These are phyloP conservation scores for Trichoderma sp. DNA, from an alignment of 2,329 filamentous ascomycete genomes.

Conservation along the genomic window DNA sequence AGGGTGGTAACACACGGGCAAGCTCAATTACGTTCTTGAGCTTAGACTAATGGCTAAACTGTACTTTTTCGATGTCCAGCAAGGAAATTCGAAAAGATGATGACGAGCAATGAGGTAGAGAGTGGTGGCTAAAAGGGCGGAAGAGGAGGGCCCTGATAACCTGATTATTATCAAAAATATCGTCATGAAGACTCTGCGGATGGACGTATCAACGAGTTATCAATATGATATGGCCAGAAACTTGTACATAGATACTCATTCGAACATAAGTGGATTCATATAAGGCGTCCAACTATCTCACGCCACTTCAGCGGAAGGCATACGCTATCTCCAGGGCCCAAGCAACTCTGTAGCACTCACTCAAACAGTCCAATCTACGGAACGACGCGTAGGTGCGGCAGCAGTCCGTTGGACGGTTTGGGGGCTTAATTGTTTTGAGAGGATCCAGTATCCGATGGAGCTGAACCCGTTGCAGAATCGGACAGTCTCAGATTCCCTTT, in stretches of 20 bases:
- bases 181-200: not conserved
- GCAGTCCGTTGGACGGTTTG: slow-evolving; percentile 1
- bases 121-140: not conserved
- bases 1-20: not conserved
- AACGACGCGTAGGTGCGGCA: slow-evolving; percentile 9
- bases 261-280: not conserved
- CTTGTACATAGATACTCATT: not conserved
- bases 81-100: not conserved
- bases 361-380: not conserved
- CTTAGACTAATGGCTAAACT: too few relatives aligned
- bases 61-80: not conserved
- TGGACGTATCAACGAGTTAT: not conserved
- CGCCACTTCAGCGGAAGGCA: not conserved
- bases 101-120: not conserved
- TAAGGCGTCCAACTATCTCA: not conserved
- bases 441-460: not conserved
- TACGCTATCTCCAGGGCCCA: not conserved
- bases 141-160: not conserved
- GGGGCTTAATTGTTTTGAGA: not conserved
- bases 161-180: not conserved
- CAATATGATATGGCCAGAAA: not conserved
- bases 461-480: slow-evolving; percentile 3
- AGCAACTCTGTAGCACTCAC: slow-evolving; percentile 8
- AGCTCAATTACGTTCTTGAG: not conserved
- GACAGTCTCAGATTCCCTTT: not conserved